These are phyloP conservation scores for Lentinula edodes DNA, from an alignment of 768 basidiomycete genomes.

Conservation along the genomic window DNA sequence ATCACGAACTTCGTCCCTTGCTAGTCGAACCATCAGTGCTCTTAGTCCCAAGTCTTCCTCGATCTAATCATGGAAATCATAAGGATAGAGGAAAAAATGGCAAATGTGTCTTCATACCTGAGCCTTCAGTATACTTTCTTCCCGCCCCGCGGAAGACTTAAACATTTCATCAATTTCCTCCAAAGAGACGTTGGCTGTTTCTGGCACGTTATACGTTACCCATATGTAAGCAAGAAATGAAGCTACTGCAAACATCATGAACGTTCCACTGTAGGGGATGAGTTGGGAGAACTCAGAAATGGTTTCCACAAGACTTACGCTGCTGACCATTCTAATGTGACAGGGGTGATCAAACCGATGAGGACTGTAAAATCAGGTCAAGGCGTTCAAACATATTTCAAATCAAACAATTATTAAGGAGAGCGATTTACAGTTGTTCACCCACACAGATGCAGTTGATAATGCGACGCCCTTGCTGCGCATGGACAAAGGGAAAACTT, in stretches of 20 bases:
- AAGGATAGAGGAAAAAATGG: background rate
- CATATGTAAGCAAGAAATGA: constrained; percentile 67
- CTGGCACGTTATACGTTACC: constrained; percentile 64
- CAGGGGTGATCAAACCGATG: constrained; percentile 69
- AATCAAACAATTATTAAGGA: background rate
- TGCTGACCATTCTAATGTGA: constrained; percentile 55
- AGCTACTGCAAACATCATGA: constrained; percentile 57
- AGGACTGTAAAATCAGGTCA: constrained; percentile 40
- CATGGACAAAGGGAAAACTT: constrained; percentile 77
- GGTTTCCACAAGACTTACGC: constrained; percentile 32
- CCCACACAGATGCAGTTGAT: constrained; percentile 83
- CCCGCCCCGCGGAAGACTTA: constrained; percentile 47
- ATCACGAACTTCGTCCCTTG: too few species aligned
- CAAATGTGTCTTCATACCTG: constrained; percentile 36
- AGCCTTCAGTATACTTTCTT: constrained; percentile 43
- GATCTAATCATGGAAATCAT: background rate
- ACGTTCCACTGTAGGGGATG: constrained; percentile 49
- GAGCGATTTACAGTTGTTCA: constrained; percentile 61
- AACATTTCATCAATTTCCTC: constrained; percentile 76
- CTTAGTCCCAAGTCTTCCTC: background rate
- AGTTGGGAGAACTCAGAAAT: background rate
- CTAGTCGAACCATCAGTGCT: background rate
- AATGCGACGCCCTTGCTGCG: constrained; percentile 79
- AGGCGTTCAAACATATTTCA: too few species aligned
- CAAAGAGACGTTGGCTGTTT: constrained; percentile 70